Evolutionary conservation across 2,329 filamentous ascomycete genomes (phyloP).

Genomic region (Calonectria hawksworthii): DNA sequence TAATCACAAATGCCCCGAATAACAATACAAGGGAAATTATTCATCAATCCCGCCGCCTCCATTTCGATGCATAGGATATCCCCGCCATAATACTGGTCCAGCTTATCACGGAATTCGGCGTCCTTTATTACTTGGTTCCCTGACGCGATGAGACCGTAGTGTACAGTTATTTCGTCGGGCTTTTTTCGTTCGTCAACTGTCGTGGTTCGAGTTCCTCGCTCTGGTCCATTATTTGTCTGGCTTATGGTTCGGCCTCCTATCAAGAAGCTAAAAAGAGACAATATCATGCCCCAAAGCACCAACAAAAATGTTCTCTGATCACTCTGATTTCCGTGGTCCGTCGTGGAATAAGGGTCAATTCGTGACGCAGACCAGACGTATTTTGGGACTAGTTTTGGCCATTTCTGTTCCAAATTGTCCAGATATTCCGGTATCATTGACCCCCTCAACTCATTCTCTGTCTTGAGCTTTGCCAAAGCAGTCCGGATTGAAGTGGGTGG

Average conservation of each 20-base stretch:
- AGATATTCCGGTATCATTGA: conserved; percentile 21
- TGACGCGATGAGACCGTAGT: conserved; percentile 36
- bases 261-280: too few species aligned
- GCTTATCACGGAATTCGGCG: conserved; percentile 23
- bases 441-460: background rate
- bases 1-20: conserved; percentile 52
- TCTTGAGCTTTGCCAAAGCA: background rate
- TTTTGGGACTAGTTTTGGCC: conserved; percentile 11
- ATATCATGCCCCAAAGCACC: too few species aligned
- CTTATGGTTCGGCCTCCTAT: too few species aligned
- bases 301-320: too few species aligned
- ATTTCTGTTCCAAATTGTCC: background rate
- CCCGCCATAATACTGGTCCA: background rate
- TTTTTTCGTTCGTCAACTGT: too few species aligned
- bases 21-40: too few species aligned
- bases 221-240: too few species aligned
- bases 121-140: conserved; percentile 39
- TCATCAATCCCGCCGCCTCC: too few species aligned
- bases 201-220: too few species aligned
- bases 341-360: too few species aligned
- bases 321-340: too few species aligned
- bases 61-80: conserved; percentile 33
- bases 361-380: background rate
- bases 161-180: background rate
- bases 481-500: background rate